A percentile compares a stretch with the other conserved stretches of the same genome.
phyloP scores from a whole-genome alignment of 768 basidiomycete species.

The Amanita inopinata region DNA sequence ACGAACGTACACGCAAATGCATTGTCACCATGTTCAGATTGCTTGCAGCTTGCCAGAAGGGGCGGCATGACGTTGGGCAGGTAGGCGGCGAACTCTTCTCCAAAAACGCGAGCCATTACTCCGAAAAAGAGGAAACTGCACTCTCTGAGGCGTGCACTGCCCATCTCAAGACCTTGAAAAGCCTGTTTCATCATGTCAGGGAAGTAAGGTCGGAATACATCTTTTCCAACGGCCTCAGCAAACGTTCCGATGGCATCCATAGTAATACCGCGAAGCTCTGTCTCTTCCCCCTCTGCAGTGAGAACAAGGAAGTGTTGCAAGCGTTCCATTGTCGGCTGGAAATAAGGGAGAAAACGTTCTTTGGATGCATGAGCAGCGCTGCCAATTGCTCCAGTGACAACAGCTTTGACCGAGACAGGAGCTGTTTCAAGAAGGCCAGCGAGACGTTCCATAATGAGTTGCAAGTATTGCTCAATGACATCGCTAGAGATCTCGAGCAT shows the following conservation, averaged over 20 bases:
- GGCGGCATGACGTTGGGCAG: conserved; percentile 80
- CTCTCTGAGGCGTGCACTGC: conserved; percentile 81
- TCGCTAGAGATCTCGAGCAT: conserved; percentile 91
- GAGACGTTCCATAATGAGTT: conserved; percentile 91
- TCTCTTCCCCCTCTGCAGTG: conserved; percentile 82
- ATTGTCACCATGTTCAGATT: conserved; percentile 71
- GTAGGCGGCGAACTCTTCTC: conserved; percentile 86
- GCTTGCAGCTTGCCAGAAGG: conserved; percentile 72
- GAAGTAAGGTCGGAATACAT: conserved; percentile 92
- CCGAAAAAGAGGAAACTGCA: conserved; percentile 98
- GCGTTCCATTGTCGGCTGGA: conserved; percentile 81
- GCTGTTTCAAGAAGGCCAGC: conserved; percentile 79
- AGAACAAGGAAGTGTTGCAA: conserved; percentile 85
- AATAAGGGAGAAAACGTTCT: conserved; percentile 86
- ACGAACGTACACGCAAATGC: conserved; percentile 29
- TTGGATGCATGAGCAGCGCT: conserved; percentile 96
- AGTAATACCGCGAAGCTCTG: conserved; percentile 90
- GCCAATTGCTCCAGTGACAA: conserved; percentile 96
- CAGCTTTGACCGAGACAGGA: conserved; percentile 80
- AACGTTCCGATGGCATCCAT: conserved; percentile 99
- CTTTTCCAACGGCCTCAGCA: conserved; percentile 92
- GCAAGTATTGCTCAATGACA: conserved; percentile 84
- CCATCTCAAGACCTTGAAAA: conserved; percentile 81
- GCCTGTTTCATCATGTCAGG: conserved; percentile 93
- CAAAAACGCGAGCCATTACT: conserved; percentile 96